A percentile compares a stretch with the other conserved stretches of the same genome.
phyloP scores from a whole-genome alignment of 352 stramenopile genomes.

The Pythium rishiriense region DNA sequence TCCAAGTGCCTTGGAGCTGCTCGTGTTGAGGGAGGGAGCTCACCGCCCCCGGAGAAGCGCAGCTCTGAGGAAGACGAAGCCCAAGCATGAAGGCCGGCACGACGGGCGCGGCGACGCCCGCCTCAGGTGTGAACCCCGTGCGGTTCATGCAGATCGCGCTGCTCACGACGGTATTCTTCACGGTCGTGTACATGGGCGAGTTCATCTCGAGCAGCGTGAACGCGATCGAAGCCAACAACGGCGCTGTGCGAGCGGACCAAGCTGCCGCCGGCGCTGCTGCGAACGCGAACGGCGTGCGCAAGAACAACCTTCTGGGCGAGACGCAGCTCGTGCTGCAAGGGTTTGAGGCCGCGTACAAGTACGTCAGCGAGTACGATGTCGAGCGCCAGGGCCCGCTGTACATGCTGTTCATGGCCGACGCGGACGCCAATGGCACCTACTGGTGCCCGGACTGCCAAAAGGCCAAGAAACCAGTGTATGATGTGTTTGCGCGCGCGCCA shows the following conservation, averaged over 20 bases:
- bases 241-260: neutral
- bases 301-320: slow-evolving; percentile 48
- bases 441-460: slow-evolving; percentile 72
- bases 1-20: neutral
- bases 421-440: slow-evolving; percentile 67
- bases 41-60: no score
- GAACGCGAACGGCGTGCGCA: slow-evolving; percentile 8
- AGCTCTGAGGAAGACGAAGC: no score
- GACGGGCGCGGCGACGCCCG: neutral
- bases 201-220: slow-evolving; percentile 49
- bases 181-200: slow-evolving; percentile 70
- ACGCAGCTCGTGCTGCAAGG: slow-evolving; percentile 63
- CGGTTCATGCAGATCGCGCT: slow-evolving; percentile 76
- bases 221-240: slow-evolving; percentile 24
- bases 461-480: slow-evolving; percentile 56
- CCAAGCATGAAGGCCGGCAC: slow-evolving; percentile 16
- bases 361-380: slow-evolving; percentile 76
- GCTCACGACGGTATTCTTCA: slow-evolving; percentile 54
- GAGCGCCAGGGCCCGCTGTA: slow-evolving; percentile 62
- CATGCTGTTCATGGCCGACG: slow-evolving; percentile 78
- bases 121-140: slow-evolving; percentile 36
- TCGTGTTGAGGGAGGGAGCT: neutral
- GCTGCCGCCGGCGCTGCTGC: slow-evolving; percentile 19
- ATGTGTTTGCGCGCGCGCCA: slow-evolving; percentile 63
- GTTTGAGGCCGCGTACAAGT: slow-evolving; percentile 73